These are phyloP conservation scores for Phytophthora foliorum DNA, from an alignment of 352 stramenopile genomes.

Conservation along the genomic window DNA sequence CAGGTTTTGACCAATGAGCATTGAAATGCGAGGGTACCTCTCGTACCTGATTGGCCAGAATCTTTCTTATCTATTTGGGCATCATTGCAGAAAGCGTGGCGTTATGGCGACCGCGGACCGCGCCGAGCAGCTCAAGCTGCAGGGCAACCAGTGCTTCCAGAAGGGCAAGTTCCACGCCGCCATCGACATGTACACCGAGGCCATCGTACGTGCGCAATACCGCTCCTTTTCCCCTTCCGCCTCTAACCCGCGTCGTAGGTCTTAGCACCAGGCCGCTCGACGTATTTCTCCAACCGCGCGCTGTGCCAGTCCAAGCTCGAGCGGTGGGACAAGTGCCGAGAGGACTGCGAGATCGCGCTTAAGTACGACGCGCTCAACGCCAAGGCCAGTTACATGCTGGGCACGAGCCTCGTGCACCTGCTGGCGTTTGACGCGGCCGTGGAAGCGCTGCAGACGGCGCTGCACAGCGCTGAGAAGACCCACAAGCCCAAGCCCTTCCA, in stretches of 20 bases:
- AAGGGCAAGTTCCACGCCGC: constrained; percentile 81
- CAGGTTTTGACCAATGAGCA: no score
- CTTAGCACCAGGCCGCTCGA: constrained; percentile 62
- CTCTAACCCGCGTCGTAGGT: constrained; percentile 53
- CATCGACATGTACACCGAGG: constrained; percentile 90
- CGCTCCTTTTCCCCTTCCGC: neutral
- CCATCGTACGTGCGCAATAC: constrained; percentile 72
- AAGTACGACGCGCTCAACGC: constrained; percentile 69
- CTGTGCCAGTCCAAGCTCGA: constrained; percentile 78
- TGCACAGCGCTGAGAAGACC: constrained; percentile 62
- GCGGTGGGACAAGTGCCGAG: constrained; percentile 65
- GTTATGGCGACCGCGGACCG: constrained; percentile 51
- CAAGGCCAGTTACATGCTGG: constrained; percentile 83
- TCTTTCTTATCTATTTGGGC: no score
- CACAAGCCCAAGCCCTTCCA: constrained; percentile 65
- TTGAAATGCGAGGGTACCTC: no score
- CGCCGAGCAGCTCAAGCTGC: constrained; percentile 80
- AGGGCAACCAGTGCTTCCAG: constrained; percentile 85
- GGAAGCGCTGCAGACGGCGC: constrained; percentile 58
- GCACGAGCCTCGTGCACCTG: constrained; percentile 65
- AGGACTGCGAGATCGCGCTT: constrained; percentile 73
- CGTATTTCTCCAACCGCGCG: constrained; percentile 86
- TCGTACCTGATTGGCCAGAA: no score
- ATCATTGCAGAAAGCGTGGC: neutral
- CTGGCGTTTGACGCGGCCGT: constrained; percentile 61